Percentiles rank a stretch among this genome's conserved stretches.
Conservation (phyloP, 495 filamentous ascomycete genomes). For the Amniculicola lignicola region DNA sequence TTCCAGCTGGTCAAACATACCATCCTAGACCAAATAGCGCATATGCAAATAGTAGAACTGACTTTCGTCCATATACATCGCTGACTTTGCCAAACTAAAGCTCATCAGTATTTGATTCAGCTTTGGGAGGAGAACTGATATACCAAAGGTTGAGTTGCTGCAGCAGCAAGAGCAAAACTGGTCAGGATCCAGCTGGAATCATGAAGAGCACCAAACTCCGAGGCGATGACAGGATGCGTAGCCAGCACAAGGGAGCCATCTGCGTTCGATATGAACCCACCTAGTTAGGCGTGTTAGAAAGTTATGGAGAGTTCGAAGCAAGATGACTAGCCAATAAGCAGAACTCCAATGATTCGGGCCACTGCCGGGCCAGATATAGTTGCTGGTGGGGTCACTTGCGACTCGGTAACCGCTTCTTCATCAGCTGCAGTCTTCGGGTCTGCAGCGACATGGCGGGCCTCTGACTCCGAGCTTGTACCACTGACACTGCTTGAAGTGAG, state of each 20-base stretch:
- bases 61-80: conserved; percentile 50
- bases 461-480: neutral
- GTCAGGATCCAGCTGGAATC: conserved; percentile 67
- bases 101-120: neutral
- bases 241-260: conserved; percentile 64
- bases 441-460: neutral
- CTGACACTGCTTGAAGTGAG: neutral
- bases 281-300: conserved; percentile 40
- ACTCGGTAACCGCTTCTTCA: conserved; percentile 4
- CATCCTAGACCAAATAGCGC: conserved; percentile 45
- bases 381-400: neutral
- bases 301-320: neutral
- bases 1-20: neutral
- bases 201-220: conserved; percentile 59
- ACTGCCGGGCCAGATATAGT: neutral
- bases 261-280: conserved; percentile 62
- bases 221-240: conserved; percentile 60
- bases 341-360: conserved; percentile 15
- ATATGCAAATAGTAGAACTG: conserved; percentile 45
- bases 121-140: neutral
- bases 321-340: conserved; percentile 8
- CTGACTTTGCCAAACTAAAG: conserved; percentile 49
- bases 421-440: neutral
- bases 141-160: conserved; percentile 58
- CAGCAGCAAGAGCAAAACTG: conserved; percentile 58